Percentiles rank a stretch among this genome's conserved stretches.
phyloP scores from a whole-genome alignment of 2,329 filamentous ascomycete species.

The Xylaria sp. region DNA sequence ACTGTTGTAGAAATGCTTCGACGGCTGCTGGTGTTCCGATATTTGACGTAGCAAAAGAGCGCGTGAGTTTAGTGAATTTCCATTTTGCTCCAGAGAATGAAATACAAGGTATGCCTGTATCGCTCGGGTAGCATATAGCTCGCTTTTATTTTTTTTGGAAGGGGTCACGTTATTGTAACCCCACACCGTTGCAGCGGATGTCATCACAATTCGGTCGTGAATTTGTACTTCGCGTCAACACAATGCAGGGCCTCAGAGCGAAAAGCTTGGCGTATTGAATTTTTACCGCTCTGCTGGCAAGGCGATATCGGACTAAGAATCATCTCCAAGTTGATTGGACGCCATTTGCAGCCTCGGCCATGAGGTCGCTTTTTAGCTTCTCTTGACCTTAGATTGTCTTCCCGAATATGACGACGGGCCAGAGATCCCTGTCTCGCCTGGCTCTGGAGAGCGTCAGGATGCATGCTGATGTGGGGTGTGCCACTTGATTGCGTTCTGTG shows the following conservation, averaged over 20 bases:
- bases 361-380: constrained; percentile 36
- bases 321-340: constrained; percentile 40
- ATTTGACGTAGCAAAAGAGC: background rate
- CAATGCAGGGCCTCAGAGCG: constrained; percentile 26
- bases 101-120: constrained; percentile 10
- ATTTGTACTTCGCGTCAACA: constrained; percentile 24
- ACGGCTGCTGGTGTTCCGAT: constrained; percentile 2
- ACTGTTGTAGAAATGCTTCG: constrained; percentile 14
- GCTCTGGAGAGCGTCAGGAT: constrained; percentile 37
- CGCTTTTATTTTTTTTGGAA: background rate
- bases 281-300: constrained; percentile 29
- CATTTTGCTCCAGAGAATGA: background rate
- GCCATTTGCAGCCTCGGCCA: constrained; percentile 35
- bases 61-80: background rate
- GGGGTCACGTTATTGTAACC: constrained; percentile 16
- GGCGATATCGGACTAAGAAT: constrained; percentile 44
- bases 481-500: constrained; percentile 16
- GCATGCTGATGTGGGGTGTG: constrained; percentile 43
- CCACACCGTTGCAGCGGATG: constrained; percentile 32
- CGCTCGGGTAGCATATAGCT: background rate
- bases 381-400: constrained; percentile 20
- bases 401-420: constrained; percentile 33
- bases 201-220: constrained; percentile 28
- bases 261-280: constrained; percentile 29
- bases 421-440: constrained; percentile 35